Evolutionary conservation across 1,284 basidiomycete species (phyloP), one percentile per base, ranked within the genome.

Genomic region (Tilletia indica): DNA sequence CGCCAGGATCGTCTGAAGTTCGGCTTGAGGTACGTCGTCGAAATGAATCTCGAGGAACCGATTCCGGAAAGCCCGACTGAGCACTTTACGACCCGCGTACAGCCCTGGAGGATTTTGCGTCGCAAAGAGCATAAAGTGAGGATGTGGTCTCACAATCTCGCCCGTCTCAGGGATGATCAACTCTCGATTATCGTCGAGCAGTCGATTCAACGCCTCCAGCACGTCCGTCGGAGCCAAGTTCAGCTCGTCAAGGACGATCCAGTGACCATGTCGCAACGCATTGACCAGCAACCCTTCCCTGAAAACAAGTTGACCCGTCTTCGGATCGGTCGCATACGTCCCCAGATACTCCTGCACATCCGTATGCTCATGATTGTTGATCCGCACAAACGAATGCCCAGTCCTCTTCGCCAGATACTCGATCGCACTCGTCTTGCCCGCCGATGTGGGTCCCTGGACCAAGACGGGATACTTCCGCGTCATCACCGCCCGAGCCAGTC

Each of bases 291-390:
- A 71, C 9, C 97, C 97, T 83, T 99, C 97, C 78, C 92, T 92
- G 86, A 97, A 99, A 14, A 92, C 90, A 19, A 99, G 89, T 84
- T 94, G 96, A 31, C 97, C 97, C 0, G 93, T 93, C 34, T 89
- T 85, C 4, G 94, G 90, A 84, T 99, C 95, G 0, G 96, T 95
- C 16, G 96, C 90, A 81, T 99, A 99, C 0, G 94, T 95, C 5
- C 97, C 97, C 68, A 99, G 88, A 82, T 99, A 99, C 83, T 99
- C 97, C 82, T 99, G 97, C 69, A 86, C 95, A 84, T 99, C 97
- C 4, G 97, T 99, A 83, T 99, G 97, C 80, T 99, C 97, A 86
- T 99, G 97, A 81, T 99, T 99, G 87, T 99, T 99, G 88, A 99
- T 98, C 48, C 97, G 92, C 38, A 99, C 91, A 83, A 99, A 99